A percentile compares a stretch with the other conserved stretches of the same genome.
Evolutionary conservation across 352 stramenopile species (phyloP).

Genomic region (Phytophthora lateralis): DNA sequence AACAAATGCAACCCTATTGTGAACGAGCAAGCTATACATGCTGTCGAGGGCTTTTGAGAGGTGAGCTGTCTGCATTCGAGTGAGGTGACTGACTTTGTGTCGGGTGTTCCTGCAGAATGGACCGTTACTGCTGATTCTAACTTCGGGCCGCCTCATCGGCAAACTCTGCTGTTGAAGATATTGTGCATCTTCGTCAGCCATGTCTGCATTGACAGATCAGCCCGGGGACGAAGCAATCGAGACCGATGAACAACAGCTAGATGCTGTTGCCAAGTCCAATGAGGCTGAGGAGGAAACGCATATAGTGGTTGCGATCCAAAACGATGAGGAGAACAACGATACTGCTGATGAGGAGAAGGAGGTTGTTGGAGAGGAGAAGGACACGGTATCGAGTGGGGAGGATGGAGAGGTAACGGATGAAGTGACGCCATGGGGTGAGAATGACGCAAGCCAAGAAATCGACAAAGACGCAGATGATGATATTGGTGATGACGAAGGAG

Average conservation of each 20-base stretch:
- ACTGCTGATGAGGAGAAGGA: not conserved
- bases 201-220: conserved; percentile 20
- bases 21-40: too few species aligned
- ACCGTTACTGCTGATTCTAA: conserved; percentile 23
- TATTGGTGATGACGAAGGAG: conserved; percentile 13
- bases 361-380: not conserved
- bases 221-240: conserved; percentile 4
- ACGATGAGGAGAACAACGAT: not conserved
- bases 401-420: conserved; percentile 1
- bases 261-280: not conserved
- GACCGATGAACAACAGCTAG: not conserved
- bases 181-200: not conserved
- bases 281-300: not conserved
- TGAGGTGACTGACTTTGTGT: conserved; percentile 6
- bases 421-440: conserved; percentile 15
- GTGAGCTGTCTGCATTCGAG: not conserved
- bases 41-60: not conserved
- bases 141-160: not conserved
- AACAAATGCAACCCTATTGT: conserved; percentile 43
- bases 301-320: not conserved
- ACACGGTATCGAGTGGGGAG: not conserved
- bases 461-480: conserved; percentile 8
- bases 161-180: conserved; percentile 14
- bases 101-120: conserved; percentile 5
- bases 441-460: conserved; percentile 12